Percentiles rank a stretch among this genome's conserved stretches.
These are phyloP conservation scores for Euphorbia peplus DNA, from an alignment of 345 rosid species.

Conservation along the genomic window DNA sequence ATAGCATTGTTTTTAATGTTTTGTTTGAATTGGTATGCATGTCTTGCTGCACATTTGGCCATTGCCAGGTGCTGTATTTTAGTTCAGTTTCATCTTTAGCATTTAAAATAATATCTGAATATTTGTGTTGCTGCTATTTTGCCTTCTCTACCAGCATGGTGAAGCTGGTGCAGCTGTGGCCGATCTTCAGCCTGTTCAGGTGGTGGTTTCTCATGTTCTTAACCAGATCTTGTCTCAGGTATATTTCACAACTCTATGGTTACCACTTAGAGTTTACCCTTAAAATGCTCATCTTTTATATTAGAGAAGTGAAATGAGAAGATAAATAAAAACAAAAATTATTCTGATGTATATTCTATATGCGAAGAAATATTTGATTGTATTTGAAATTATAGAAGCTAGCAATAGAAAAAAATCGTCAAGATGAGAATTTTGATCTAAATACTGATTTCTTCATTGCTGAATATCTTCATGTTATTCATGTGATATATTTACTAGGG, in stretches of 20 bases:
- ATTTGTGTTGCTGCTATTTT: conserved; percentile 14
- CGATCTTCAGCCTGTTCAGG: conserved; percentile 80
- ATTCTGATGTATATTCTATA: not conserved
- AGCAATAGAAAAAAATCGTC: not conserved
- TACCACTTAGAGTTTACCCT: not conserved
- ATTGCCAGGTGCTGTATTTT: not conserved
- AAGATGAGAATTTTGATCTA: not conserved
- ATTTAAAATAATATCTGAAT: conserved; percentile 11
- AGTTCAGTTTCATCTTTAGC: not conserved
- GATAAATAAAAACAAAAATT: not conserved
- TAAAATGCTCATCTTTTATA: not conserved
- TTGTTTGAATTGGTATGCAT: not conserved
- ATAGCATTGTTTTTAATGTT: conserved; percentile 12
- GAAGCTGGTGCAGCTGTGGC: conserved; percentile 94
- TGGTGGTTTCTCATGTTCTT: conserved; percentile 83
- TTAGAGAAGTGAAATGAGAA: not conserved
- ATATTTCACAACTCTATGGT: conserved; percentile 28
- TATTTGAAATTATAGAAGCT: not conserved
- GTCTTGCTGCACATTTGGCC: not conserved
- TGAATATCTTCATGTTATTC: not conserved
- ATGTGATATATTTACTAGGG: not conserved
- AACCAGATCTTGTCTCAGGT: conserved; percentile 76
- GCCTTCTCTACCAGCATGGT: conserved; percentile 55
- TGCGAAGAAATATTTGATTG: not conserved
- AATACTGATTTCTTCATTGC: not conserved